Conservation (phyloP, 2,329 filamentous ascomycete species). For the Aspergillus felis region DNA sequence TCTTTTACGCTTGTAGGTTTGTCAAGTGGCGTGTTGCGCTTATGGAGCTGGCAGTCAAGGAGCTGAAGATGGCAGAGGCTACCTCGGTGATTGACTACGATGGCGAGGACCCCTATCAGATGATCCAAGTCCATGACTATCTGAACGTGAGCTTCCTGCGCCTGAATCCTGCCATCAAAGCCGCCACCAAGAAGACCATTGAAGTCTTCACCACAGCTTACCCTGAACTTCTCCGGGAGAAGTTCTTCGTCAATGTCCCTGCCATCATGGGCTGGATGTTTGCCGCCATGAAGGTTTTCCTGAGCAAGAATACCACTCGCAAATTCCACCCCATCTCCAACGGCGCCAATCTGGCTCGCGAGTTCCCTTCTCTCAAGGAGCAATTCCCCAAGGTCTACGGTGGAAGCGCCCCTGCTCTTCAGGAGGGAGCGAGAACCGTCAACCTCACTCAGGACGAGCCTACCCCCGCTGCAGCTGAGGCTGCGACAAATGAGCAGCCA, state of each 20-base stretch:
- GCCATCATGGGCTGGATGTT: slow-evolving; percentile 87
- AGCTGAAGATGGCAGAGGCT: slow-evolving; percentile 66
- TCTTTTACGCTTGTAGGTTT: slow-evolving; percentile 55
- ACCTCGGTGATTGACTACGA: slow-evolving; percentile 63
- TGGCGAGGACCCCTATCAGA: slow-evolving; percentile 76
- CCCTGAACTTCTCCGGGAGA: slow-evolving; percentile 82
- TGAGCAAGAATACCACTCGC: slow-evolving; percentile 68
- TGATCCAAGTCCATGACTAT: slow-evolving; percentile 93
- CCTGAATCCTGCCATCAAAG: slow-evolving; percentile 71
- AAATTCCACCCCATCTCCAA: slow-evolving; percentile 77
- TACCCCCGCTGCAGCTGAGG: slow-evolving; percentile 7
- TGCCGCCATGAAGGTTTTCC: slow-evolving; percentile 68
- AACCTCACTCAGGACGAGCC: slow-evolving; percentile 25
- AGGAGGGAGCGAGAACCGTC: slow-evolving; percentile 33
- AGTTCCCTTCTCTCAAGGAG: slow-evolving; percentile 56
- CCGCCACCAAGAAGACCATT: slow-evolving; percentile 76
- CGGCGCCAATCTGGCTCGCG: slow-evolving; percentile 63
- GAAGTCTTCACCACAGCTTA: slow-evolving; percentile 76
- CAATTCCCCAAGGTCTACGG: slow-evolving; percentile 74
- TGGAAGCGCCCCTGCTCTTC: slow-evolving; percentile 60
- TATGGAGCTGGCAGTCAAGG: slow-evolving; percentile 79
- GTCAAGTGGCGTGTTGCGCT: slow-evolving; percentile 84
- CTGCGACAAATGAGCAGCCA: slow-evolving; percentile 7
- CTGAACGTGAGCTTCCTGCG: slow-evolving; percentile 81
- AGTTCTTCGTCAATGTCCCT: slow-evolving; percentile 96